Percentiles rank a stretch among this genome's conserved stretches.
These are phyloP conservation scores for Bruguiera sexangula DNA, from an alignment of 345 rosid genomes.

Conservation along the genomic window DNA sequence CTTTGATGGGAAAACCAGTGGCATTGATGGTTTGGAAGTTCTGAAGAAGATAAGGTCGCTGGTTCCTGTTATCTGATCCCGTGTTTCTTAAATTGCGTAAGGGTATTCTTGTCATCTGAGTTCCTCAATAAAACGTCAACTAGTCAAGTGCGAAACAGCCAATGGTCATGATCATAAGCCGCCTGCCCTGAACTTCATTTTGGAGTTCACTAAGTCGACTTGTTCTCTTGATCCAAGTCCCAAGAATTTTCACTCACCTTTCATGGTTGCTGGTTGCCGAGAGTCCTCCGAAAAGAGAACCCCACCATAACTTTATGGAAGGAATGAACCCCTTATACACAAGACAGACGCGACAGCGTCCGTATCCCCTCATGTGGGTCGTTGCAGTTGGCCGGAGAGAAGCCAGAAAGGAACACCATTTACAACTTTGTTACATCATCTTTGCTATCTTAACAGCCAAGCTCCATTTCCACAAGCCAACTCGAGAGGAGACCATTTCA, in stretches of 20 bases:
- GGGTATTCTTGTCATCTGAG: constrained; percentile 27
- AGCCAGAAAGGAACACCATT: background rate
- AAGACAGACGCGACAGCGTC: constrained; percentile 1
- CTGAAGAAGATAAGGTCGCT: constrained; percentile 44
- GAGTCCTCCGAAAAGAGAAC: constrained; percentile 8
- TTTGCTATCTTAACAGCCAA: background rate
- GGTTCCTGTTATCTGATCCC: constrained; percentile 36
- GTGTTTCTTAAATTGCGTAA: constrained; percentile 19
- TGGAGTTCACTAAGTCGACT: background rate
- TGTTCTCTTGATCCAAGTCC: background rate
- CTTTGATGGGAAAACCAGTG: constrained; percentile 38
- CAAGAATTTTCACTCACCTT: background rate
- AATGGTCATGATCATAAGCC: background rate
- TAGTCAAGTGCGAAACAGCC: too few species aligned
- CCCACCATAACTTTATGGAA: background rate
- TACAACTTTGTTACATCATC: background rate
- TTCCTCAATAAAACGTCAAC: background rate
- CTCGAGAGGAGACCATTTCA: constrained; percentile 5
- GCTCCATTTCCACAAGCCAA: background rate
- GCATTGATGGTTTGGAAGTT: constrained; percentile 18
- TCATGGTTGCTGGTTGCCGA: background rate
- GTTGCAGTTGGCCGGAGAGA: background rate
- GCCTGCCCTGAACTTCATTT: background rate
- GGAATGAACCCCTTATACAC: background rate
- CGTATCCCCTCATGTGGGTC: constrained; percentile 16